Base-by-base conservation (phyloP, 768 basidiomycete species). In the Calocybe cyanea region DNA sequence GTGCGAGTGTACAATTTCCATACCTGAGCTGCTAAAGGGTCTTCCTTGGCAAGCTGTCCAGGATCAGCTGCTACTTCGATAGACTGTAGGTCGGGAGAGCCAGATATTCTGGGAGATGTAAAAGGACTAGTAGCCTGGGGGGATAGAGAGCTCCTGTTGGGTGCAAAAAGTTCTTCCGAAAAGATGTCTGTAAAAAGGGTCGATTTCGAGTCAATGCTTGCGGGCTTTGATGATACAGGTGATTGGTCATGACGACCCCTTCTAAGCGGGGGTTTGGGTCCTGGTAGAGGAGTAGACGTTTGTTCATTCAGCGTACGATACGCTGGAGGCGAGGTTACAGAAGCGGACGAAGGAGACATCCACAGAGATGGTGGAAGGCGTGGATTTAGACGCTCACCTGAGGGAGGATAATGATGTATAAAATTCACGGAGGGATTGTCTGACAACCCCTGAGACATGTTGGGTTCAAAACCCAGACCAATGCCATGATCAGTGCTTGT, bases 1-100 rank as follows among this genome's bases (percentile, higher is more conserved):
- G 87, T 88, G 50, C 88, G 82, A 28, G 92, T 83, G 59, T 90
- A 98, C 79, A 97, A 88, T 70, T 85, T 92, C 95, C 95, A 98
- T 23, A 98, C 88, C 67, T 97, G 92, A 1, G 94, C 87, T 0
- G 92, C 92, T 17, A 96, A 73, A 6, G 93, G 94, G 62, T 96
- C 94, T 41, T 92, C 86, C 59, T 77, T 83, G 7, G 86, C 84
- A 19, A 90, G 67, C 53, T 71, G 70, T 57, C 80, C 84, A 7
- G 83, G 80, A 59, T 87, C 80, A 11, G 60, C 60, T 5, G 70
- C 67, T 20, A 77, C 52, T 40, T 68, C 57, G 0, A 60, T 49
- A n/a, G 71, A 61, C 45, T 77, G 72, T 21, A 87, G 63, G 55
- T 82, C 81, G 3, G 87, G 87, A 11, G 85, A 86, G 19, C 86